These are phyloP conservation scores for Allium sativum DNA, from an alignment of 106 monocot species.

Conservation along the genomic window DNA sequence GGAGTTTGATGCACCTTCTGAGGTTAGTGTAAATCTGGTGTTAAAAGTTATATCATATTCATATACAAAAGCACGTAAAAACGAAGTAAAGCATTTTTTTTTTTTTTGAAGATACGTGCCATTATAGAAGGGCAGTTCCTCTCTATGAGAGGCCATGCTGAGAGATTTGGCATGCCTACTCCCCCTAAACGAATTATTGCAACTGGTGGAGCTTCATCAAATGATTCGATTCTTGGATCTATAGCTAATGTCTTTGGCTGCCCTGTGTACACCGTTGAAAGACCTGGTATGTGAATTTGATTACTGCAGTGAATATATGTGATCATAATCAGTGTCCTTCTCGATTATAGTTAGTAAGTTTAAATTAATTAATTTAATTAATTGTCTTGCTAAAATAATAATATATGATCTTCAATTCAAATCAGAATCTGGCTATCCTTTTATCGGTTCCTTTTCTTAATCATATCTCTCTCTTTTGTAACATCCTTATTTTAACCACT, in stretches of 20 bases:
- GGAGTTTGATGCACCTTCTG: slow-evolving; percentile 39
- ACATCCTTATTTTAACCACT: no score
- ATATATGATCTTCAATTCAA: no score
- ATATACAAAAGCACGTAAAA: not conserved
- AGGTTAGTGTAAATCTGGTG: slow-evolving; percentile 22
- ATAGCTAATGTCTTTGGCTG: slow-evolving; percentile 75
- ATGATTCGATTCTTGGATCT: slow-evolving; percentile 44
- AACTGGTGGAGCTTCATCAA: slow-evolving; percentile 89
- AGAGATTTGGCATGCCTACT: slow-evolving; percentile 86
- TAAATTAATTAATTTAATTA: no score
- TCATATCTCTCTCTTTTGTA: no score
- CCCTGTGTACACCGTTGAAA: slow-evolving; percentile 68
- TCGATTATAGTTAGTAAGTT: no score
- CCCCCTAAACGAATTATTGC: slow-evolving; percentile 79
- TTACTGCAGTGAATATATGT: no score
- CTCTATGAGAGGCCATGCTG: slow-evolving; percentile 82
- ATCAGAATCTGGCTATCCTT: no score
- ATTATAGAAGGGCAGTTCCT: slow-evolving; percentile 84
- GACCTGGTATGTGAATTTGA: slow-evolving; percentile 45
- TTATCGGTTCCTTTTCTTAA: no score
- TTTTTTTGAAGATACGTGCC: slow-evolving; percentile 50
- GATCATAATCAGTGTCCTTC: no score
- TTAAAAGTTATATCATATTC: not conserved
- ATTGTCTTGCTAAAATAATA: no score
- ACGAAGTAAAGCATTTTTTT: not conserved